Base-by-base conservation (phyloP, 2,329 filamentous ascomycete genomes). In the Colletotrichum horii region DNA sequence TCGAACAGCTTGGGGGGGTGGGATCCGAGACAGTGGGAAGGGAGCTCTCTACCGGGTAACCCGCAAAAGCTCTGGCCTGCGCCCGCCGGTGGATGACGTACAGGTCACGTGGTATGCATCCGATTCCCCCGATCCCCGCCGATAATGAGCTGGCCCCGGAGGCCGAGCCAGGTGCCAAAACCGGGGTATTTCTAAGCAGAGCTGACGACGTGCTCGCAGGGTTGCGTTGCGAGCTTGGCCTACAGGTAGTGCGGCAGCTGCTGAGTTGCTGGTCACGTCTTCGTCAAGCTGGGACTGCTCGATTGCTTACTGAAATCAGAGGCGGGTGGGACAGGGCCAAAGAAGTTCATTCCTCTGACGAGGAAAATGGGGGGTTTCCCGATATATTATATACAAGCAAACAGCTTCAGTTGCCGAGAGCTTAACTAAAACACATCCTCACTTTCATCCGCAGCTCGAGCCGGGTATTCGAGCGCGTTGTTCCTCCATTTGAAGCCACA, bases 351-450 rank as follows among this genome's bases (percentile, higher is more conserved):
- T 56, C 58, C 60, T 55, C 43, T n/a, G 16, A 52, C 28, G 48
- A 71, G 65, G 70, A n/a, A 52, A 52, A 24, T 48, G 64, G 70
- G 32, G 24, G 2, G 12, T 34, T 68, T 60, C 65, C 64, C 64
- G 36, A 64, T 76, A 74, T 60, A 76, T 76, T 76, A 74, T 74
- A 32, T 76, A 74, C 65, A 69, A 75, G 70, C 70, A 58, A 68
- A 65, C 56, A 74, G 74, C 74, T 69, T 69, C 62, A 48, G 34
- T 74, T 52, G 70, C 70, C 52, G 70, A 61, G 64, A 68, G 70
- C 74, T 65, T 60, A 38, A 60, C 24, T 74, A 61, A 38, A 75
- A 30, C 65, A 65, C 43, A 65, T 64, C 48, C 30, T 55, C 70
- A 36, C 56, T 58, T 22, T 55, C 64, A 34, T 36, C 52, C 34